phyloP scores from a whole-genome alignment of 192 early-diverging fungal species.

The Rhizophagus clarus region DNA sequence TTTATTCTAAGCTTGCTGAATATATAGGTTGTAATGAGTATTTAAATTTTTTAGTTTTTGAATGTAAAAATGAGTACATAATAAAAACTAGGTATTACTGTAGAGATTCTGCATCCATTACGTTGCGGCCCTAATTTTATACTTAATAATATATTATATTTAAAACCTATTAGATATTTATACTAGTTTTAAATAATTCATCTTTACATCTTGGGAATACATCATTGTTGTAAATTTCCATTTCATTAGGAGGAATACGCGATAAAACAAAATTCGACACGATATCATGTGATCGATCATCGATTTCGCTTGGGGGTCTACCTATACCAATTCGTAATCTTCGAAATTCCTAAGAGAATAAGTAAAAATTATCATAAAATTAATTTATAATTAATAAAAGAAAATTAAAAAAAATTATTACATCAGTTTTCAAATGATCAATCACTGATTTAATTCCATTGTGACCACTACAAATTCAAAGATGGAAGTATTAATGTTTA shows the following conservation, averaged over 20 bases:
- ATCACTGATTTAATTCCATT: constrained; percentile 75
- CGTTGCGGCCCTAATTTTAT: too few relatives aligned
- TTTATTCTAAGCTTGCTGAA: too few relatives aligned
- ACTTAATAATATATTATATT: too few relatives aligned
- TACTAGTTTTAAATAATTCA: constrained; percentile 4
- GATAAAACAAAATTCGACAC: constrained; percentile 64
- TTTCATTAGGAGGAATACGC: constrained; percentile 52
- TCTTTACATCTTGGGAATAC: constrained; percentile 28
- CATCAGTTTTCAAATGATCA: constrained; percentile 48
- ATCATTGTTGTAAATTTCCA: constrained; percentile 45
- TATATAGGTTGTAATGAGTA: too few relatives aligned
- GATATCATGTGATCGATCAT: constrained; percentile 38
- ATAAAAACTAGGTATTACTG: too few relatives aligned
- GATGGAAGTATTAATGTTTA: not conserved
- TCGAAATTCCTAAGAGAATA: constrained; percentile 44
- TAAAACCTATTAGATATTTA: too few relatives aligned
- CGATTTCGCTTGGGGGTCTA: constrained; percentile 43
- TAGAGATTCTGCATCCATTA: too few relatives aligned
- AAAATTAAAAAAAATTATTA: constrained; percentile 22
- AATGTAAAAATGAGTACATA: too few relatives aligned
- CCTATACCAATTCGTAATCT: constrained; percentile 73
- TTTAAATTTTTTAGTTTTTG: too few relatives aligned
- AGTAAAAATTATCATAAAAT: too few relatives aligned
- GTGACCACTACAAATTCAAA: constrained; percentile 54
- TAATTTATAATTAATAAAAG: not conserved